Evolutionary conservation across 306 rosid genomes (phyloP).

Genomic region (Calophaca sinica): DNA sequence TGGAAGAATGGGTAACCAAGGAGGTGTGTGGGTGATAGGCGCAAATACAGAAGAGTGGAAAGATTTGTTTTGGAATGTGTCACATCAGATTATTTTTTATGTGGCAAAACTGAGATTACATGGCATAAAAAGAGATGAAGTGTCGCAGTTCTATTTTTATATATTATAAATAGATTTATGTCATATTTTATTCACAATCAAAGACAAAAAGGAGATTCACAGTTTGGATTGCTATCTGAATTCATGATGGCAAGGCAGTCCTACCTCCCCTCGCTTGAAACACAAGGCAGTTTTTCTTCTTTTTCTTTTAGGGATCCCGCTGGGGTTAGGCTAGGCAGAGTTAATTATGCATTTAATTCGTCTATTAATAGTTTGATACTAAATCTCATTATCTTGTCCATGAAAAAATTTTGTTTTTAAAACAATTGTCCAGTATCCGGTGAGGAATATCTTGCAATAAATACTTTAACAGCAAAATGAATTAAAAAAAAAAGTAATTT

Average conservation of each 20-base stretch:
- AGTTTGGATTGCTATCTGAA: slow-evolving; percentile 11
- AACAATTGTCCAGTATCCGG: background rate
- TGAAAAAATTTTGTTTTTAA: background rate
- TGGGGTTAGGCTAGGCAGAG: background rate
- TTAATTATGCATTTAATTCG: background rate
- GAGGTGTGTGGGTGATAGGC: no score
- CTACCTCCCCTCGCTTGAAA: slow-evolving; percentile 16
- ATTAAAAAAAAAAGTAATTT: background rate
- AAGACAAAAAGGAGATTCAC: background rate
- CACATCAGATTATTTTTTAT: no score
- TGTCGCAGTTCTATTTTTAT: no score
- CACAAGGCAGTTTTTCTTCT: background rate
- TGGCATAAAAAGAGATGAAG: no score
- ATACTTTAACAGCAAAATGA: slow-evolving; percentile 7
- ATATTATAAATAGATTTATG: no score
- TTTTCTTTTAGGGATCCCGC: no score
- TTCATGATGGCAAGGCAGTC: slow-evolving; percentile 12
- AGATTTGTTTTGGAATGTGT: no score
- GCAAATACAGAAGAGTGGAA: no score
- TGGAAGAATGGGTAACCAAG: no score
- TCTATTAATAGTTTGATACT: slow-evolving; percentile 26
- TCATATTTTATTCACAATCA: slow-evolving; percentile 2
- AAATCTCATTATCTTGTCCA: background rate
- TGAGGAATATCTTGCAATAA: background rate
- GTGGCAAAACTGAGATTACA: no score